Evolutionary conservation across 305 asterid genomes (phyloP).

Genomic region (Fraxinus sp.): DNA sequence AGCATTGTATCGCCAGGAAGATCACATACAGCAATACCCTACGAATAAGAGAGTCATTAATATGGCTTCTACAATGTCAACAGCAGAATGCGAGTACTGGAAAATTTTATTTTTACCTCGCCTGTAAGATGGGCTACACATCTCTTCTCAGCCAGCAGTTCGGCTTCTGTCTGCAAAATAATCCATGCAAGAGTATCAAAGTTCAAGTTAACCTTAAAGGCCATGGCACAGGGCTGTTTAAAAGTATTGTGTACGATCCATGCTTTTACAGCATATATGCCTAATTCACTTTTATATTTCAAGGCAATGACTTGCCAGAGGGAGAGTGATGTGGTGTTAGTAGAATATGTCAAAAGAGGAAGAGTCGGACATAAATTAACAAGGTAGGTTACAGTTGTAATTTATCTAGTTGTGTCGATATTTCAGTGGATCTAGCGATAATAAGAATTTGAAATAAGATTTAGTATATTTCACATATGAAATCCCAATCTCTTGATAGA

Average conservation of each 20-base stretch:
- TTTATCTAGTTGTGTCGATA: background rate
- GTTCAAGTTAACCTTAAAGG: background rate
- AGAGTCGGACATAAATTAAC: background rate
- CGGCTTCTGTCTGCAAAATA: conserved; percentile 82
- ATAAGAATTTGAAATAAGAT: background rate
- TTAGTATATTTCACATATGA: background rate
- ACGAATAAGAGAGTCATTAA: background rate
- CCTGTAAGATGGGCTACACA: conserved; percentile 99
- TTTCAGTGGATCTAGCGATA: background rate
- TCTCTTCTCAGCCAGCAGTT: conserved; percentile 89
- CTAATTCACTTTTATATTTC: background rate
- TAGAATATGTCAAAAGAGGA: background rate
- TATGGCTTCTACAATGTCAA: background rate
- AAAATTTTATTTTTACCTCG: conserved; percentile 47
- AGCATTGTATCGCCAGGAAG: conserved; percentile 97
- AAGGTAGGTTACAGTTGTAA: background rate
- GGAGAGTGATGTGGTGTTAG: background rate
- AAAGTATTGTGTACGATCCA: background rate
- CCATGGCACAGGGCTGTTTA: background rate
- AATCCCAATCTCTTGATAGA: background rate
- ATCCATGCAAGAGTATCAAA: background rate
- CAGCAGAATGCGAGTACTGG: background rate
- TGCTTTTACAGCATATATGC: background rate
- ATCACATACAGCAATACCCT: conserved; percentile 99
- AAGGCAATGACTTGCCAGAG: background rate